Conservation (phyloP, 306 rosid genomes). For the Acacia acuminata region DNA sequence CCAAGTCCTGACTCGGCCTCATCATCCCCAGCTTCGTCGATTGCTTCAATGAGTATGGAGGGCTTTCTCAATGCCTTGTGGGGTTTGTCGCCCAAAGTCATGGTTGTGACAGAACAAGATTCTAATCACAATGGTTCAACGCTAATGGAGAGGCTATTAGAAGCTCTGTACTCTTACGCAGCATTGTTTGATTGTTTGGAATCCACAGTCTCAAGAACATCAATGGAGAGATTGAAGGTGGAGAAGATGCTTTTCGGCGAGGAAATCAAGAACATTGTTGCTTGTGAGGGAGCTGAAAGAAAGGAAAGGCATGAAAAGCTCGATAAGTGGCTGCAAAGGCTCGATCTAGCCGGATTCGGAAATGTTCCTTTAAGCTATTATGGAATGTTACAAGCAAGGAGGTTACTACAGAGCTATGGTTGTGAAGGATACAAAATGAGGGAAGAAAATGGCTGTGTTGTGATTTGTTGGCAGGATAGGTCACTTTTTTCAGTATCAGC, state of each 20-base stretch:
- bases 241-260: slow-evolving; percentile 92
- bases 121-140: slow-evolving; percentile 78
- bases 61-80: slow-evolving; percentile 72
- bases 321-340: slow-evolving; percentile 74
- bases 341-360: slow-evolving; percentile 67
- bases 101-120: slow-evolving; percentile 85
- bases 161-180: slow-evolving; percentile 81
- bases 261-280: slow-evolving; percentile 82
- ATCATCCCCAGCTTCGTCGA: slow-evolving; percentile 54
- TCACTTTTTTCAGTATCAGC: slow-evolving; percentile 75
- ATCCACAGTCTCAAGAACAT: slow-evolving; percentile 70
- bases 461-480: slow-evolving; percentile 83
- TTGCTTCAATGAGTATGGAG: slow-evolving; percentile 48
- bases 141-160: slow-evolving; percentile 78
- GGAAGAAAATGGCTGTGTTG: slow-evolving; percentile 69
- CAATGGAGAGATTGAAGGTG: slow-evolving; percentile 76
- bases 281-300: slow-evolving; percentile 88
- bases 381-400: slow-evolving; percentile 68
- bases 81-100: slow-evolving; percentile 76
- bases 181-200: slow-evolving; percentile 90
- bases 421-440: slow-evolving; percentile 84
- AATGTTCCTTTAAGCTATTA: slow-evolving; percentile 65
- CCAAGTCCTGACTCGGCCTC: slow-evolving; percentile 77
- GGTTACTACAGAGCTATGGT: slow-evolving; percentile 69
- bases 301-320: slow-evolving; percentile 84